Evolutionary conservation across 164 flowering plant species (phyloP).

Genomic region (Liquidambar formosana): DNA sequence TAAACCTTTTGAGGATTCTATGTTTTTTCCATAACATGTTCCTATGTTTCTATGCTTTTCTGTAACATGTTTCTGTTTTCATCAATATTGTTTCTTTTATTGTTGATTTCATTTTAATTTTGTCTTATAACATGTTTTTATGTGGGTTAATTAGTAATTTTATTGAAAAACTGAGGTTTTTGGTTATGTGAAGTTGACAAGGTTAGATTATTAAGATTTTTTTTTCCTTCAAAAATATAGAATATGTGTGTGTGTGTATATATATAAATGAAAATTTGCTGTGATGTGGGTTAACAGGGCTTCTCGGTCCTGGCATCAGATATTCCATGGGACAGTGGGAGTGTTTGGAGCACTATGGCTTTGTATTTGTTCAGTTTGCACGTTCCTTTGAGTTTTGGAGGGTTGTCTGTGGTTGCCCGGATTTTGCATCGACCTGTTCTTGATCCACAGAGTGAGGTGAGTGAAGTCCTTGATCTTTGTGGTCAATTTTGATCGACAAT

Average conservation of each 20-base stretch:
- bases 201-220: no score
- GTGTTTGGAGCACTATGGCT: slow-evolving; percentile 64
- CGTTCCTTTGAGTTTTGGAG: slow-evolving; percentile 81
- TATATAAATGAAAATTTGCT: not conserved
- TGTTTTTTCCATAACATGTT: not conserved
- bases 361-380: slow-evolving; percentile 76
- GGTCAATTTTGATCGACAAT: not conserved
- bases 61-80: not conserved
- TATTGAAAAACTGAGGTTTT: no score
- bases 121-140: no score
- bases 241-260: no score
- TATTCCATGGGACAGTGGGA: slow-evolving; percentile 59
- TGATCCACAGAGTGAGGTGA: slow-evolving; percentile 67
- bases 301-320: slow-evolving; percentile 62
- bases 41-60: not conserved
- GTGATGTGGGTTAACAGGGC: slow-evolving; percentile 33
- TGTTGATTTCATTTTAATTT: not conserved
- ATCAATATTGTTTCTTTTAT: not conserved
- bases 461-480: slow-evolving; percentile 7
- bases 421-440: slow-evolving; percentile 55
- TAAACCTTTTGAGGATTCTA: not conserved
- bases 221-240: no score
- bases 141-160: no score
- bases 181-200: no score
- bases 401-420: slow-evolving; percentile 56